Evolutionary conservation across 2,329 filamentous ascomycete genomes (phyloP), one percentile per base, ranked within the genome.

Genomic region (Colletotrichum gigasporum): DNA sequence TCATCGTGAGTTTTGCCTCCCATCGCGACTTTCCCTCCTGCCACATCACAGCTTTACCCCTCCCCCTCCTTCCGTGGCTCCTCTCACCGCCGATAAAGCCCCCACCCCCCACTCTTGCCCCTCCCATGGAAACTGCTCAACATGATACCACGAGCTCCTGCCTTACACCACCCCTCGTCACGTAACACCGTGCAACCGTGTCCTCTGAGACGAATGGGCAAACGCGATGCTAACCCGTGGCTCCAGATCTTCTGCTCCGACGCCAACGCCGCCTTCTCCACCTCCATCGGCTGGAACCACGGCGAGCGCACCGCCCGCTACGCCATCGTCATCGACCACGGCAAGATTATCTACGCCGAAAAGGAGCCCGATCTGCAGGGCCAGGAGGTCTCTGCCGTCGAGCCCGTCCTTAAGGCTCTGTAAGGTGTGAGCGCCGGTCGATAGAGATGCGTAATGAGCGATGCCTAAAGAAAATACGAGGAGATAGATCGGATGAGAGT

Each of bases 161-260:
- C 14, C 4, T 22, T 20, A 44, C 52, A 34, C 24, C 42, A 20
- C 32, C 14, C 4, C 5, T 26, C 26, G 11, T 63, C 61, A 53
- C 48, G 30, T 18, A 53, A 65, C 45, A 22, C 5, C 16, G 6
- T 28, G 47, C 35, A 32, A 51, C 20, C 11, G 32, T 50, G n/a
- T 60, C 20, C 35, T 41, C 28, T 41, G 2, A 24, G 3, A 16
- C 8, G 1, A 1, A 3, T 51, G n/a, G 34, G 65, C 44, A 24
- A 60, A 67, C 63, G 67, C 26, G 5, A 58, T 6, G 3, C 18
- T 28, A 11, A n/a, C 34, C 44, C 28, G 24, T n/a, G n/a, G n/a
- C n/a, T n/a, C n/a, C 44, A 87, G 84, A 84, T 96, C 71, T 96
- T 97, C 83, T 86, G 93, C 74, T 89, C 88, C 71, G 93, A 97